Evolutionary conservation across 805 yeast species (phyloP), one percentile per base, ranked within the genome.

Genomic region (Geotrichum ghanense): DNA sequence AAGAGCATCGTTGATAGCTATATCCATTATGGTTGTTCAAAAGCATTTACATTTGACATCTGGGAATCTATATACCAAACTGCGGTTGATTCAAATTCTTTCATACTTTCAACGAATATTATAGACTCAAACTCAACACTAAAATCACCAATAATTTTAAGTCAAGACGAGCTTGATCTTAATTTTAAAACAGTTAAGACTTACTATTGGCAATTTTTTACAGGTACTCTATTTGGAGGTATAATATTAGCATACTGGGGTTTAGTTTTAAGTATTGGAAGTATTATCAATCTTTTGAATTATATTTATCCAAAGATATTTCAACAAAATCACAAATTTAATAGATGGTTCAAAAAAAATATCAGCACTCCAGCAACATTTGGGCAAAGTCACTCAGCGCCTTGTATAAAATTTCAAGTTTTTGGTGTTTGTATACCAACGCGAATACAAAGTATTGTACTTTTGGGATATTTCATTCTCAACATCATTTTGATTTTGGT

Each of bases 221-320:
- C 42, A 12, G 42, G 42, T 6, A 39, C 42, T 21, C 17, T 39
- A 17, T 39, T 39, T n/a, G 42, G 42, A 12, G 42, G 42, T 5
- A 39, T 39, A 6, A 39, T 22, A n/a, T 14, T 39, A n/a, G 42
- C 42, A 12, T 39, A 39, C 22, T 39, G 42, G 42, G 17, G 12
- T 9, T 12, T 17, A 5, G 42, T 39, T 4, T 20, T 39, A 12
- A 24, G 12, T 7, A 17, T 39, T 21, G 42, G 25, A 20, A 17
- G 24, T 7, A 12, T 22, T n/a, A 21, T 39, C 6, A 39, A 39
- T n/a, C 14, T 39, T 22, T 5, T 39, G 22, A 12, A 16, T 4
- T 21, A n/a, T 20, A n/a, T 17, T 22, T 9, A n/a, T 7, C 42
- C 42, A 21, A 22, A 20, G 14, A n/a, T 39, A 5, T n/a, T 21